phyloP scores from a whole-genome alignment of 1,139 yeast genomes.

The Saccharomyces hybrid region DNA sequence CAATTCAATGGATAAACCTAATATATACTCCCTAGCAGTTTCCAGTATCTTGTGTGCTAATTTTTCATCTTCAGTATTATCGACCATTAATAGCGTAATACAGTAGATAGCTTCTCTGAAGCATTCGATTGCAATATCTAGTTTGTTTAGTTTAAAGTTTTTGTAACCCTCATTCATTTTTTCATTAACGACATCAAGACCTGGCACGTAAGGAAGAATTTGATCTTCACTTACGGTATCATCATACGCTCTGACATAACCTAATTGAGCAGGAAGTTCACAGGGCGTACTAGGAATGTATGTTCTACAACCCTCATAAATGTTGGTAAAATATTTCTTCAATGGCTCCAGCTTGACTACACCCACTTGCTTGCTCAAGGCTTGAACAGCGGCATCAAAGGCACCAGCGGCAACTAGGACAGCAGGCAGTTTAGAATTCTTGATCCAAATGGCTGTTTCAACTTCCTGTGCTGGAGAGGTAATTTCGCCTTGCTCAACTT shows the following conservation, averaged over 20 bases:
- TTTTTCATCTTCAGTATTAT: constrained; percentile 64
- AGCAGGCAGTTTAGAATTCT: constrained; percentile 86
- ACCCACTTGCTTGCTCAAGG: constrained; percentile 85
- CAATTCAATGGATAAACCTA: constrained; percentile 86
- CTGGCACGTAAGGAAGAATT: constrained; percentile 64
- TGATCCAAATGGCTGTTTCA: constrained; percentile 77
- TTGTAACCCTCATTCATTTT: constrained; percentile 71
- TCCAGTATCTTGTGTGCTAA: constrained; percentile 66
- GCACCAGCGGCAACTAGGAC: constrained; percentile 95
- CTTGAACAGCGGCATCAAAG: constrained; percentile 90
- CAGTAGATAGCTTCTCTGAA: constrained; percentile 80
- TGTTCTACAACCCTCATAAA: constrained; percentile 72
- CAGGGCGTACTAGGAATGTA: constrained; percentile 66
- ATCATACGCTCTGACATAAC: constrained; percentile 59
- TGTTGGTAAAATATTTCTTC: constrained; percentile 71
- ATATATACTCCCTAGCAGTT: constrained; percentile 80
- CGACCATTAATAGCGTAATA: constrained; percentile 64
- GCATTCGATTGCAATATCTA: constrained; percentile 67
- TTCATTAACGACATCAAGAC: constrained; percentile 59
- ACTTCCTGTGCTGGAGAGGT: constrained; percentile 33
- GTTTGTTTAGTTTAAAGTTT: constrained; percentile 73
- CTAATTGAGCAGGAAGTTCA: constrained; percentile 61
- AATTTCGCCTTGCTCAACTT: constrained; percentile 40
- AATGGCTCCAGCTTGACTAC: constrained; percentile 81
- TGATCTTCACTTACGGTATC: constrained; percentile 50